A percentile compares a stretch with the other conserved stretches of the same genome.
These are phyloP conservation scores for Cryptococcus deneoformans DNA, from an alignment of 1,284 basidiomycete genomes.

Conservation along the genomic window DNA sequence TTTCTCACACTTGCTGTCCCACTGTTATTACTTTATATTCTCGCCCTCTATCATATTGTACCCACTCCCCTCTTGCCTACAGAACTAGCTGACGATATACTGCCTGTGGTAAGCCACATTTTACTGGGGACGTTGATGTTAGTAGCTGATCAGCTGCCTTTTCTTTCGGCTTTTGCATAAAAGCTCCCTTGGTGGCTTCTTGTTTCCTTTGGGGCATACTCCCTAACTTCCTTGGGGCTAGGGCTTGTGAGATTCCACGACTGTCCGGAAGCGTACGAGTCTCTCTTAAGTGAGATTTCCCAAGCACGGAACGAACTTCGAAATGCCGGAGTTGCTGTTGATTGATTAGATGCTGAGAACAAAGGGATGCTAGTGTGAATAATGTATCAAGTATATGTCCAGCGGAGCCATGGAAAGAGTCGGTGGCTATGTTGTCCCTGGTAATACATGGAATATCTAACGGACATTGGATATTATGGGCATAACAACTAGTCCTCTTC, in stretches of 20 bases:
- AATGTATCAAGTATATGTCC: neutral
- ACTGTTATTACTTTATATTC: slow-evolving; percentile 55
- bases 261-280: slow-evolving; percentile 70
- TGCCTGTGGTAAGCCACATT: slow-evolving; percentile 59
- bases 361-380: neutral
- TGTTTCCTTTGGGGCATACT: slow-evolving; percentile 70
- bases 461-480: neutral
- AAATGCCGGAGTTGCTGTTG: slow-evolving; percentile 63
- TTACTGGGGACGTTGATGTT: neutral
- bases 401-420: neutral
- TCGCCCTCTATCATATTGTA: slow-evolving; percentile 58
- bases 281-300: slow-evolving; percentile 61
- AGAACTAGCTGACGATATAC: slow-evolving; percentile 52
- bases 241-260: slow-evolving; percentile 68
- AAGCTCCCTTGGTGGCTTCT: slow-evolving; percentile 75
- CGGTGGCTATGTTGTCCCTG: neutral
- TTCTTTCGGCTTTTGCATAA: neutral
- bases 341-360: slow-evolving; percentile 46
- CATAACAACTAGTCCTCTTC: neutral
- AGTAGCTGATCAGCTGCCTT: neutral
- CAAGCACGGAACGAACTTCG: slow-evolving; percentile 68
- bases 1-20: slow-evolving; percentile 55
- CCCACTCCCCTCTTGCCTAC: slow-evolving; percentile 59
- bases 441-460: neutral
- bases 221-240: slow-evolving; percentile 67